Base-by-base conservation (phyloP, 768 basidiomycete species). In the Termitomyces sp. region DNA sequence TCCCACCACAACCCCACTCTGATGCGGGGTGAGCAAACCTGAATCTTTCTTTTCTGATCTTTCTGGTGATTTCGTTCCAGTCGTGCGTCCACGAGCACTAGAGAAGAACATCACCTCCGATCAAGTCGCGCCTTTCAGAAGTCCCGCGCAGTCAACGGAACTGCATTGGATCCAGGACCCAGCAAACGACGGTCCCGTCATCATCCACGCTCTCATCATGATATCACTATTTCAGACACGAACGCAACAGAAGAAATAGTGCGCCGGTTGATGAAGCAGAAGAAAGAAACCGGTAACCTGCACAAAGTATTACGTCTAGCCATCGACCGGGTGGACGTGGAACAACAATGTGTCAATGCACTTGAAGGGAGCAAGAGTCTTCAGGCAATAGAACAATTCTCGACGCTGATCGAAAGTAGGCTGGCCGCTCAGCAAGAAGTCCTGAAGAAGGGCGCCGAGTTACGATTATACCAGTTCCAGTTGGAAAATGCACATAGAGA, bases 401-500 rank as follows among this genome's bases (percentile, higher is more conserved):
- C 64, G 15, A 39, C 67, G 12, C 58, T 79, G 25, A 73, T 73
- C 40, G 74, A 74, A 42, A 70, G 63, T 16, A 66, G 68, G 39
- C 46, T 73, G 10, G 42, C 64, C 31, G 76, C 73, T 1, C 68
- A 77, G 50, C 66, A 68, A 44, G 70, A 74, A 22, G 75, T 73
- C 3, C 49, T 64, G n/a, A 68, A 66, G 27, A 71, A 72, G 9
- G 62, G 57, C 1, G 69, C 74, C 36, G 74, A 78, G 40, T 59
- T 75, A 13, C 68, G 70, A 27, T 48, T 77, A 38, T 72, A 73
- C 47, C 68, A 74, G 32, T 63, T 70, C 25, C 73, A 77, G 59
- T 62, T 76, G n/a, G 67, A 73, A 39, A 70, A 66, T 54, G 74
- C 76, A 3, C 71, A 73, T 53, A 70, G 72, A 52, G 83, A 88